Evolutionary conservation across 176 grass and related monocot genomes (phyloP), one percentile per base, ranked within the genome.

Genomic region (Neostapfia colusana): DNA sequence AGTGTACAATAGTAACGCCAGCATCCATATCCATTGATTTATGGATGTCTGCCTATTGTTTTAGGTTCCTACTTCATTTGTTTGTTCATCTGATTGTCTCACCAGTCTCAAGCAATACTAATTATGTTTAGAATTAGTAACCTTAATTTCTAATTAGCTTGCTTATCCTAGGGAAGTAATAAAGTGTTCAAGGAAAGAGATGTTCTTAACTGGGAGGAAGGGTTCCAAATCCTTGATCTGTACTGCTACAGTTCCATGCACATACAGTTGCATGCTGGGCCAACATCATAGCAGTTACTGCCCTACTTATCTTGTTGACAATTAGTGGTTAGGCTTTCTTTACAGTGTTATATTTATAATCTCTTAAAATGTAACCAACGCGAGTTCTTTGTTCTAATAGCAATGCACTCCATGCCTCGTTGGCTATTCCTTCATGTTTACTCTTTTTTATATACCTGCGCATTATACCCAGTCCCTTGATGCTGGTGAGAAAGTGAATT

Each of bases 41-140:
- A 67, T 64, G 8, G 44, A 42, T 62, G 17, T 17, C 10, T 40
- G 1, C 28, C 21, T 37, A 55, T 57, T 34, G 14, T 10, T 27
- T 41, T 70, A 70, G 12, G 7, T 62, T 82, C 60, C 66, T 54
- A 16, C 21, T 8, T 8, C 27, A 15, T 57, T 55, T 8, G 51
- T 55, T 55, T 55, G 28, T 39, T 65, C n/a, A 45, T 66, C 38
- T 38, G 17, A 7, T 75, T 3, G 3, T 31, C 31, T 31, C 31
- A 31, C 31, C 31, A 17, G 23, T 48, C 0, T 27, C 23, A 23
- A 1, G 41, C 15, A 49, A 64, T 49, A 27, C 45, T 50, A 34
- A 45, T 45, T 65, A 77, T 50, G 48, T 51, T 50, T 57, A 63
- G 24, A 63, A 26, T 62, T 62, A 46, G 6, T 45, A 56, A 76